Conservation (phyloP, 2,329 filamentous ascomycete genomes). For the Epicoccum sorghinum region DNA sequence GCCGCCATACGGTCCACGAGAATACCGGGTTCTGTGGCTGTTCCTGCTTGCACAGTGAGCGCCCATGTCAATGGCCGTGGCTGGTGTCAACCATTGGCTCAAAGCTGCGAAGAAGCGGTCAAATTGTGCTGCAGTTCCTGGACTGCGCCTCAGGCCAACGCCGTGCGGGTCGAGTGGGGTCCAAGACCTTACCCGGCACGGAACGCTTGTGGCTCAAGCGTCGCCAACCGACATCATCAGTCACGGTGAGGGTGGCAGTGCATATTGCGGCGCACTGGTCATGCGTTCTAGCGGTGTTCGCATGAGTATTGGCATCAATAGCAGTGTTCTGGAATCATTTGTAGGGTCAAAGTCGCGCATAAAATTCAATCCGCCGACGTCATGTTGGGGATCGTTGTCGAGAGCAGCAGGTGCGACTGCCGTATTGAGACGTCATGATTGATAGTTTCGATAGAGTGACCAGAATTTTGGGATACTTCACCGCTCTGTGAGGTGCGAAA, state of each 20-base stretch:
- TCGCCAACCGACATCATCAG: slow-evolving; percentile 10
- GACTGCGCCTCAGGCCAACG: slow-evolving; percentile 13
- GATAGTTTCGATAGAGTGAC: no score
- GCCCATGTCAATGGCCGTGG: slow-evolving; percentile 7
- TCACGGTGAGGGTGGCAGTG: slow-evolving; percentile 12
- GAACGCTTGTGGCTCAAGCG: slow-evolving; percentile 13
- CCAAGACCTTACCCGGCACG: slow-evolving; percentile 14
- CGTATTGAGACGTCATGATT: background rate
- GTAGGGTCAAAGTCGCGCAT: background rate
- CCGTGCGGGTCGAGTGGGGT: slow-evolving; percentile 9
- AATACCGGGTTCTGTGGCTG: slow-evolving; percentile 8
- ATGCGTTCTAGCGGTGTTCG: slow-evolving; percentile 19
- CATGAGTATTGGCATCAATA: slow-evolving; percentile 1
- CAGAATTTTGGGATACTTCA: no score
- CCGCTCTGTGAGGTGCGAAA: background rate
- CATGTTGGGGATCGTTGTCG: background rate
- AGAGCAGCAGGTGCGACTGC: background rate
- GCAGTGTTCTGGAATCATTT: slow-evolving; percentile 1
- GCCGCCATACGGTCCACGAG: slow-evolving; percentile 6
- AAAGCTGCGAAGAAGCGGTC: slow-evolving; percentile 11
- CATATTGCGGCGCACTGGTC: slow-evolving; percentile 16
- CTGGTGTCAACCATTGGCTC: slow-evolving; percentile 9
- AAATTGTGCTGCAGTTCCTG: slow-evolving; percentile 13
- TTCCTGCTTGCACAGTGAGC: slow-evolving; percentile 7
- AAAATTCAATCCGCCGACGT: slow-evolving; percentile 1